Evolutionary conservation across 768 basidiomycete genomes (phyloP).

Genomic region (Neoboletus magnificus): DNA sequence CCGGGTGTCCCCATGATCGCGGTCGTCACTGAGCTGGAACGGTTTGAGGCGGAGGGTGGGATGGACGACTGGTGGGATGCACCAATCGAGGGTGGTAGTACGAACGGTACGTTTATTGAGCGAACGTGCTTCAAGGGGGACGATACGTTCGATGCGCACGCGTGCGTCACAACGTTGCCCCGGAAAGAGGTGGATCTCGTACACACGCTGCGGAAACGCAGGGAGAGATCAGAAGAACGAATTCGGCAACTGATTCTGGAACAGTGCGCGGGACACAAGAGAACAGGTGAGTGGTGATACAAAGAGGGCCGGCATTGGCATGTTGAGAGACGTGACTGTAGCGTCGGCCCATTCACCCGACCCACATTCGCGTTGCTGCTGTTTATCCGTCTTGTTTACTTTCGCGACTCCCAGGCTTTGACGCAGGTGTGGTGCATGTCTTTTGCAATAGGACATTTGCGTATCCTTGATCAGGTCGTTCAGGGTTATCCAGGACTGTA

Average conservation of each 20-base stretch:
- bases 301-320: neutral
- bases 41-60: constrained; percentile 5
- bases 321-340: constrained; percentile 8
- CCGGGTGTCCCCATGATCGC: constrained; percentile 19
- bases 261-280: constrained; percentile 8
- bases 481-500: neutral
- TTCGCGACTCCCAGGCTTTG: neutral
- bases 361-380: neutral
- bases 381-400: constrained; percentile 3
- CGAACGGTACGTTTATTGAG: constrained; percentile 33
- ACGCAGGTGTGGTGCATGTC: neutral
- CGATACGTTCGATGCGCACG: constrained; percentile 33
- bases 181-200: constrained; percentile 10
- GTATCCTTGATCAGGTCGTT: neutral
- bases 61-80: constrained; percentile 35
- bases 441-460: neutral
- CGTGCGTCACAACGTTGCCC: constrained; percentile 37
- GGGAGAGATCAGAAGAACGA: constrained; percentile 16
- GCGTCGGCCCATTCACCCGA: neutral
- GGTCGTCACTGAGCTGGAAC: constrained; percentile 28
- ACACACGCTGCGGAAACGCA: constrained; percentile 13
- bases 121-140: constrained; percentile 11
- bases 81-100: neutral
- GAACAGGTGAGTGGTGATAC: constrained; percentile 11
- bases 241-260: constrained; percentile 14